A percentile compares a stretch with the other conserved stretches of the same genome.
Evolutionary conservation across 106 monocot genomes (phyloP).

Genomic region (Platanthera zijinensis): DNA sequence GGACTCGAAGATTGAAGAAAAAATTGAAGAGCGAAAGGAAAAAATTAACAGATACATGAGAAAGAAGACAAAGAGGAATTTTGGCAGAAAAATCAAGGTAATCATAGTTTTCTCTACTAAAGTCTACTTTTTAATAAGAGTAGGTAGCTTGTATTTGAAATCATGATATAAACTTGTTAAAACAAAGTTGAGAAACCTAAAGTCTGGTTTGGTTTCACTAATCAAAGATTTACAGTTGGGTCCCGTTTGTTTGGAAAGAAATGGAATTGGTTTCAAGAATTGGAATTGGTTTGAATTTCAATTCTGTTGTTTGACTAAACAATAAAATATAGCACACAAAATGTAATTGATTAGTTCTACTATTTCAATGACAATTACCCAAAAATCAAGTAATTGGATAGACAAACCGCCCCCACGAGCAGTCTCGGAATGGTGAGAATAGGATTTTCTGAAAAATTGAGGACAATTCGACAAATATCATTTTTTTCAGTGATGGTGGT

Average conservation of each 20-base stretch:
- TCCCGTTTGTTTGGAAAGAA: not conserved
- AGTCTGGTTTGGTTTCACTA: too few relatives aligned
- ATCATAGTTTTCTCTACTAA: not conserved
- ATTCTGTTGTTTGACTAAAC: not conserved
- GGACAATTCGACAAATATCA: too few relatives aligned
- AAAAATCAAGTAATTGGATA: too few relatives aligned
- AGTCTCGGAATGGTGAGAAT: too few relatives aligned
- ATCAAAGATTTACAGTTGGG: not conserved
- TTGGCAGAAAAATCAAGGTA: constrained; percentile 93
- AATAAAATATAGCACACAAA: too few relatives aligned
- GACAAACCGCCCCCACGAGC: too few relatives aligned
- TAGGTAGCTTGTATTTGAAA: not conserved
- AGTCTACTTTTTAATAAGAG: not conserved
- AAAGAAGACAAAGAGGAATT: constrained; percentile 85
- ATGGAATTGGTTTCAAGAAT: not conserved
- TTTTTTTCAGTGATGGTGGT: too few relatives aligned
- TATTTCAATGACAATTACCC: too few relatives aligned
- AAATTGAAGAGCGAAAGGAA: constrained; percentile 61
- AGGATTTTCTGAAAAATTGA: too few relatives aligned
- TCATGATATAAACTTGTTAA: too few relatives aligned
- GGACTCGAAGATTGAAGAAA: constrained; percentile 28
- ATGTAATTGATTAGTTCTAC: too few relatives aligned
- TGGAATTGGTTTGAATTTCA: not conserved
- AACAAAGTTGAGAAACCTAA: too few relatives aligned
- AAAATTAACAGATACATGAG: constrained; percentile 81